These are phyloP conservation scores for Phytophthora vignae DNA, from an alignment of 352 stramenopile genomes.

Conservation along the genomic window DNA sequence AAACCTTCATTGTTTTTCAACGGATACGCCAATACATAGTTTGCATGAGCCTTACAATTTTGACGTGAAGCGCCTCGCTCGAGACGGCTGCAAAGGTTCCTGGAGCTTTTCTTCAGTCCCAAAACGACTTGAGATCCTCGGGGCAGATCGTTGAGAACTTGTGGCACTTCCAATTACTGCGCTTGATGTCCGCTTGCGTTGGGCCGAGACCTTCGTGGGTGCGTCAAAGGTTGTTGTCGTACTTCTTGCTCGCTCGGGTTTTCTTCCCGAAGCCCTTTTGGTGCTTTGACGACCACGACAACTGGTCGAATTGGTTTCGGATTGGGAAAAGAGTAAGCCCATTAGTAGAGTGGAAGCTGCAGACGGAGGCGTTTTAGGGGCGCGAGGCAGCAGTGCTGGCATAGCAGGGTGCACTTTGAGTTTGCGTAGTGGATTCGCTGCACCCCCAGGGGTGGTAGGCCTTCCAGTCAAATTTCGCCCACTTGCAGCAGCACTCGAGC, in stretches of 20 bases:
- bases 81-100: not conserved
- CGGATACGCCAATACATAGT: not conserved
- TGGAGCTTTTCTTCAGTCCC: constrained; percentile 5
- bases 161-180: not conserved
- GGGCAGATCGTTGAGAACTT: not conserved
- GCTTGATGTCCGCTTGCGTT: constrained; percentile 15
- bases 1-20: not conserved
- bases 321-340: constrained; percentile 2
- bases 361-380: constrained; percentile 26
- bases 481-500: not conserved
- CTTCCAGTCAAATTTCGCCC: not conserved
- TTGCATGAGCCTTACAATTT: not conserved
- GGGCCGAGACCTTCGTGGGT: constrained; percentile 29
- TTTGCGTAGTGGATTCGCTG: constrained; percentile 22
- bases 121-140: not conserved
- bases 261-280: constrained; percentile 11
- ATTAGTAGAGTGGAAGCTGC: constrained; percentile 24
- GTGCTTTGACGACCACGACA: not conserved
- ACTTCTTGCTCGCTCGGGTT: not conserved
- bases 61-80: constrained; percentile 15
- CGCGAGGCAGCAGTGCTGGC: constrained; percentile 6
- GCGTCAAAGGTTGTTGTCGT: constrained; percentile 13
- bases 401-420: constrained; percentile 28
- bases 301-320: not conserved
- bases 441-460: constrained; percentile 11